These are phyloP conservation scores for Didymella glomerata DNA, from an alignment of 2,329 filamentous ascomycete genomes.

Conservation along the genomic window DNA sequence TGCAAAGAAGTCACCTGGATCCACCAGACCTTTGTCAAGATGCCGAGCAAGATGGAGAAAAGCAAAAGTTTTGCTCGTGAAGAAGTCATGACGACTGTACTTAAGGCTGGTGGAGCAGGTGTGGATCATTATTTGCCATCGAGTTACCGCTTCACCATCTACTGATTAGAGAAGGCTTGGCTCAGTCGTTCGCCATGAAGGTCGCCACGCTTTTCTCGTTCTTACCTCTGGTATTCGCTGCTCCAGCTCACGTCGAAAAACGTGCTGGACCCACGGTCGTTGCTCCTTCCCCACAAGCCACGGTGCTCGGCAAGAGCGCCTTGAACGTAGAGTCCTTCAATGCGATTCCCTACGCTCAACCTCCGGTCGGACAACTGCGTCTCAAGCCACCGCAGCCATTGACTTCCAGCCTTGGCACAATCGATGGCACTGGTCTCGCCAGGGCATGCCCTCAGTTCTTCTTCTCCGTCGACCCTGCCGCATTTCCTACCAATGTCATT, in stretches of 20 bases:
- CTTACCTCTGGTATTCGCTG: slow-evolving; percentile 42
- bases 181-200: slow-evolving; percentile 39
- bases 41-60: slow-evolving; percentile 9
- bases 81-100: slow-evolving; percentile 5
- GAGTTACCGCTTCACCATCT: neutral
- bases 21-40: slow-evolving; percentile 2
- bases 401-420: slow-evolving; percentile 64
- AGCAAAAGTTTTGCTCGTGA: slow-evolving; percentile 16
- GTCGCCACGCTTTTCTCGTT: slow-evolving; percentile 31
- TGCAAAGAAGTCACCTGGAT: slow-evolving; percentile 18
- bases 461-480: slow-evolving; percentile 58
- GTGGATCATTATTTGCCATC: neutral
- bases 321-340: slow-evolving; percentile 71
- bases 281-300: slow-evolving; percentile 62
- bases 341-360: slow-evolving; percentile 78
- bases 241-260: slow-evolving; percentile 54
- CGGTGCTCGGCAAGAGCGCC: slow-evolving; percentile 60
- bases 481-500: slow-evolving; percentile 49
- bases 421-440: slow-evolving; percentile 66
- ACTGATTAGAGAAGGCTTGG: neutral
- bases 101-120: slow-evolving; percentile 4
- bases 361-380: slow-evolving; percentile 71
- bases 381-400: slow-evolving; percentile 73
- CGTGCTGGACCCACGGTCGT: slow-evolving; percentile 62
- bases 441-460: slow-evolving; percentile 77